Evolutionary conservation across 1,284 basidiomycete genomes (phyloP).

Genomic region (Ganoderma multipileum): DNA sequence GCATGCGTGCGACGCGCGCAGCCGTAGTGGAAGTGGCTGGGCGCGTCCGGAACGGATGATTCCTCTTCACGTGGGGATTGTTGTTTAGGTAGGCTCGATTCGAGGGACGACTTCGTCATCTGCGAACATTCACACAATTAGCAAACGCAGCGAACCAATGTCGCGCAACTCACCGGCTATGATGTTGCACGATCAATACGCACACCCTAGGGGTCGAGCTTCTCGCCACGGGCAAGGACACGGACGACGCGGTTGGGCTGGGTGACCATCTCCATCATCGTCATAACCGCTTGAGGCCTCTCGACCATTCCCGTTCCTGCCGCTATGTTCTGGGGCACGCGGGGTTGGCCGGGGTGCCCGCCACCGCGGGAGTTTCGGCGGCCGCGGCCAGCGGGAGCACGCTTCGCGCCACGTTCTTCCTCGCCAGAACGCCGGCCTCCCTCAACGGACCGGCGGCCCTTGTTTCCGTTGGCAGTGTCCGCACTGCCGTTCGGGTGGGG

Average conservation of each 20-base stretch:
- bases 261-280: slow-evolving; percentile 76
- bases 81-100: slow-evolving; percentile 5
- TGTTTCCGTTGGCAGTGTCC: slow-evolving; percentile 29
- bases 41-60: neutral
- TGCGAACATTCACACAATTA: neutral
- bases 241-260: slow-evolving; percentile 76
- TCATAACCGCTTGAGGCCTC: slow-evolving; percentile 72
- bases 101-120: slow-evolving; percentile 13
- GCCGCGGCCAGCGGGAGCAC: slow-evolving; percentile 34
- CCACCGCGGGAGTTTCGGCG: slow-evolving; percentile 37
- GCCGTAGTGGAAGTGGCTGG: neutral
- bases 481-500: slow-evolving; percentile 4
- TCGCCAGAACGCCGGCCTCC: slow-evolving; percentile 42
- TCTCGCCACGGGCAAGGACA: slow-evolving; percentile 81
- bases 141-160: neutral
- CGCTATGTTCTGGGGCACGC: slow-evolving; percentile 21
- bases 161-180: slow-evolving; percentile 8
- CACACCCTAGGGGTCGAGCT: slow-evolving; percentile 58
- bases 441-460: slow-evolving; percentile 36
- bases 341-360: slow-evolving; percentile 24
- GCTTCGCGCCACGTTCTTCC: slow-evolving; percentile 42
- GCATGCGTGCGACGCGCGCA: neutral
- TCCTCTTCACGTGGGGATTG: slow-evolving; percentile 7
- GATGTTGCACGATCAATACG: neutral
- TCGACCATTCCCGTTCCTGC: slow-evolving; percentile 59